Base-by-base conservation (phyloP, 2,329 filamentous ascomycete species). In the Spiromastix sp. region DNA sequence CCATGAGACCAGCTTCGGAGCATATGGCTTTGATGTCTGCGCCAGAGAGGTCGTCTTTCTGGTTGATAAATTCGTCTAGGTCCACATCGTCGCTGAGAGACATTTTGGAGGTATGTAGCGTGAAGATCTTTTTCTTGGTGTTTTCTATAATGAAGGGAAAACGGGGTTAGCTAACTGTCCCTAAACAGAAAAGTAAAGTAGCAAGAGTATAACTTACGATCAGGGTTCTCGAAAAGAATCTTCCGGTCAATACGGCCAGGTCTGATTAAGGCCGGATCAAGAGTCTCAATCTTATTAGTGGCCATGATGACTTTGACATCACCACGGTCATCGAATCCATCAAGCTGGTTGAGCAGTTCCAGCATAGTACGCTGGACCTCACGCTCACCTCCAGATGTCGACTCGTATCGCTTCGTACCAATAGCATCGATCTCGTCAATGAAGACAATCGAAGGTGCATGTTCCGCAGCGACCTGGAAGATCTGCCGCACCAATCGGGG, bases 221-320 rank as follows among this genome's bases (percentile, higher is more conserved):
- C 77, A 16, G 77, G 77, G 51, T 79, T 81, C 63, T 81, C 77
- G 45, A 81, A 81, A 45, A 81, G 66, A 57, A 98, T 98, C 75
- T 98, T 98, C 51, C 91, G 81, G 63, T 98, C 91, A 60, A 98
- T 98, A 72, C 91, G 87, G 45, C 91, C 91, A 29, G 91, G 91
- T 48, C 91, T 81, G 56, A 98, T 98, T 48, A 98, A 71, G 12
- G 91, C 91, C 37, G 91, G 91, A 55, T 98, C 93, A 18, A 98
- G 72, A 3, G 85, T 93, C 49, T 98, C 93, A 48, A 98, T 98
- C 76, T 98, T 98, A 78, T 98, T 98, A 48, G 91, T 98, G 9
- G 91, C 93, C 87, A 98, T 96, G 61, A 98, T 89, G 42, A 98
- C 91, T 71, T 98, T 98, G 63, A 98, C 89, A 57, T 98, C 91